A percentile compares a stretch with the other conserved stretches of the same genome.
phyloP scores from a whole-genome alignment of 768 basidiomycete species.

The Suillus ampliporus region DNA sequence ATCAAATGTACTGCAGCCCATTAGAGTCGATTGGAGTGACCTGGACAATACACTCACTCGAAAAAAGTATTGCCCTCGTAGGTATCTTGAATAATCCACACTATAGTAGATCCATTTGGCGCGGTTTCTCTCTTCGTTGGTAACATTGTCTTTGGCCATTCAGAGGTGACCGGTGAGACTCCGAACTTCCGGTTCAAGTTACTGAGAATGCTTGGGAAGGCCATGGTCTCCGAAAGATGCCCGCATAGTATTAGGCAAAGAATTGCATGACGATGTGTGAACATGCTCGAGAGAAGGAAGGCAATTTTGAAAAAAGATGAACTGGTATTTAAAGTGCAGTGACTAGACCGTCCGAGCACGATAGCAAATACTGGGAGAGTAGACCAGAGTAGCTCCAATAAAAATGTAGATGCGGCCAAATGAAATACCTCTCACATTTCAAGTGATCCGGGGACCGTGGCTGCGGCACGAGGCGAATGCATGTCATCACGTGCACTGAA shows the following conservation, averaged over 20 bases:
- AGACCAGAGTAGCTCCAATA: neutral
- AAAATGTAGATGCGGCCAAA: slow-evolving; percentile 1
- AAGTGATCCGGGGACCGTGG: neutral
- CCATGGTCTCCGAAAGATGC: slow-evolving; percentile 19
- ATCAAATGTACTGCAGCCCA: slow-evolving; percentile 47
- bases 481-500: neutral
- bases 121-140: slow-evolving; percentile 42
- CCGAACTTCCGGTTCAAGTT: neutral
- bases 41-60: slow-evolving; percentile 51
- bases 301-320: neutral
- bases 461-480: slow-evolving; percentile 3
- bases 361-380: neutral
- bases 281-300: neutral
- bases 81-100: slow-evolving; percentile 73
- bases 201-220: neutral
- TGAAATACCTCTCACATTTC: slow-evolving; percentile 6
- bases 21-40: slow-evolving; percentile 1
- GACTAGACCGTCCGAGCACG: neutral
- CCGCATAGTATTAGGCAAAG: slow-evolving; percentile 16
- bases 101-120: slow-evolving; percentile 53
- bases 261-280: neutral
- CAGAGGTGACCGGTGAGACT: neutral
- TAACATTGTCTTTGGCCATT: neutral
- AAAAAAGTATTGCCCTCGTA: slow-evolving; percentile 74
- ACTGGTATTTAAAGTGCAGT: neutral